These are phyloP conservation scores for Amanita muscaria DNA, from an alignment of 768 basidiomycete species.

Conservation along the genomic window DNA sequence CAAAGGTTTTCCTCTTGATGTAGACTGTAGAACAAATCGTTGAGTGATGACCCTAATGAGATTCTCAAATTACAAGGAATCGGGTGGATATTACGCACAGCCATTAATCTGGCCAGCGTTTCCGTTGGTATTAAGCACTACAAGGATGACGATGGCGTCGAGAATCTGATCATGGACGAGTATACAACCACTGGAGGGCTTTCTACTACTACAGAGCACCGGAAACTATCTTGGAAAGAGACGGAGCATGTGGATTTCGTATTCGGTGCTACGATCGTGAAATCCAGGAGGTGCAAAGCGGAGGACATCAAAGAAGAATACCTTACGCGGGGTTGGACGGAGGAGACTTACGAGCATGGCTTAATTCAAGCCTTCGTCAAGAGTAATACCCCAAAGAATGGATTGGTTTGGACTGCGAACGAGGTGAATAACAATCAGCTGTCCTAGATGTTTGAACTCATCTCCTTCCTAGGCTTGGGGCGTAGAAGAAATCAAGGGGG, in stretches of 20 bases:
- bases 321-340: conserved; percentile 33
- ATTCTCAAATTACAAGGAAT: conserved; percentile 67
- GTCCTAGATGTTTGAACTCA: not conserved
- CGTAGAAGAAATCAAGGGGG: conserved; percentile 47
- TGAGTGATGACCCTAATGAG: conserved; percentile 52
- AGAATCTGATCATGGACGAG: conserved; percentile 62
- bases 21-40: conserved; percentile 48
- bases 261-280: conserved; percentile 52
- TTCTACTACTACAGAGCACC: conserved; percentile 44
- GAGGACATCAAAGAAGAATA: conserved; percentile 38
- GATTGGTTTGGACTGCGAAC: conserved; percentile 48
- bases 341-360: conserved; percentile 33
- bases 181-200: conserved; percentile 50
- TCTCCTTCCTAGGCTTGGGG: conserved; percentile 44
- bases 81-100: conserved; percentile 60
- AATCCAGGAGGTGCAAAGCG: conserved; percentile 40
- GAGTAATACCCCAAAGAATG: conserved; percentile 59
- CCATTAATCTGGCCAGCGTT: conserved; percentile 47
- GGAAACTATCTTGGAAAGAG: conserved; percentile 49
- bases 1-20: not conserved
- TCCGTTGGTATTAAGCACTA: conserved; percentile 58
- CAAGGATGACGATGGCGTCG: conserved; percentile 47
- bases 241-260: conserved; percentile 46
- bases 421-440: conserved; percentile 35
- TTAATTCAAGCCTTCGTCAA: conserved; percentile 38